Percentiles rank a stretch among this genome's conserved stretches.
Conservation (phyloP, 169 alveolate species). For the Plasmodium vivax region DNA sequence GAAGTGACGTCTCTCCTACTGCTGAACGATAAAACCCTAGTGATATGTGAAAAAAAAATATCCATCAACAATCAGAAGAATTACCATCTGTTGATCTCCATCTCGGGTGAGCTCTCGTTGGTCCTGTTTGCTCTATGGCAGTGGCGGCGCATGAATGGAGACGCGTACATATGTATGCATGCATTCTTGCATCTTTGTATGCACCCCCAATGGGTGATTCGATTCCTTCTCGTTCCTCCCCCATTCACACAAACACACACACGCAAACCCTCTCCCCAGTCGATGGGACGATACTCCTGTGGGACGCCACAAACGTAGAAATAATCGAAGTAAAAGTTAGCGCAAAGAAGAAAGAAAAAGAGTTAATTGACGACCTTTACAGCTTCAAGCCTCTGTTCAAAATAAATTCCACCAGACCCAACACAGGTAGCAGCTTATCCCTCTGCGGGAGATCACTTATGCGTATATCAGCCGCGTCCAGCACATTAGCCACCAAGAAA, state of each 20-base stretch:
- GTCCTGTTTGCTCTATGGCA: neutral
- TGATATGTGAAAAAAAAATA: constrained; percentile 50
- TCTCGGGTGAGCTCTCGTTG: constrained; percentile 20
- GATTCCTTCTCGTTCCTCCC: neutral
- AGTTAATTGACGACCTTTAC: constrained; percentile 46
- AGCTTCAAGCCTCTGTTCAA: constrained; percentile 66
- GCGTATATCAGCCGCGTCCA: neutral
- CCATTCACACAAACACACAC: neutral
- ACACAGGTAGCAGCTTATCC: constrained; percentile 35
- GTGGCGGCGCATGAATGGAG: neutral
- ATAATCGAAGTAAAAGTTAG: constrained; percentile 27
- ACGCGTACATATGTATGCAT: neutral
- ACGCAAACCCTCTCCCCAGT: neutral
- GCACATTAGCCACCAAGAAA: neutral
- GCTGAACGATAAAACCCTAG: constrained; percentile 46
- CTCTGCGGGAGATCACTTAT: neutral
- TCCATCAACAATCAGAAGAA: constrained; percentile 47
- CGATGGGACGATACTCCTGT: constrained; percentile 64
- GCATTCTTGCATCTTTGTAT: neutral
- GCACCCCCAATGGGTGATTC: neutral
- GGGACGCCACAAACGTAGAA: constrained; percentile 71
- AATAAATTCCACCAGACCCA: constrained; percentile 58
- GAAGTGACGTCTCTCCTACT: constrained; percentile 65
- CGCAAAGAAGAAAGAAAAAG: constrained; percentile 50
- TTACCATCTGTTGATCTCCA: constrained; percentile 43